Conservation (phyloP, 768 basidiomycete species). For the Lactifluus echinatus region DNA sequence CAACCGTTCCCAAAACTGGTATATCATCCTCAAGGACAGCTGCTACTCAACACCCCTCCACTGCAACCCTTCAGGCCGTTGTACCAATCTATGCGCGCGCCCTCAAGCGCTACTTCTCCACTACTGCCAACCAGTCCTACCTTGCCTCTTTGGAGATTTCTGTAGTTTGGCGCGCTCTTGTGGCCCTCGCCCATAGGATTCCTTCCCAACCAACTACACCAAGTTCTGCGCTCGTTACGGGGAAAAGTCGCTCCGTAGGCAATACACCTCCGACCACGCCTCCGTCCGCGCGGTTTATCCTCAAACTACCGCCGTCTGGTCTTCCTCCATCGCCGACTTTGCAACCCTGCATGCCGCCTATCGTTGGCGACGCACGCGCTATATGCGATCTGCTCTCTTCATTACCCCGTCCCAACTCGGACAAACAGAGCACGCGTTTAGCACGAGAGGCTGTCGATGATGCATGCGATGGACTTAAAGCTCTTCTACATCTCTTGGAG, state of each 20-base stretch:
- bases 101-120: constrained; percentile 46
- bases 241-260: constrained; percentile 27
- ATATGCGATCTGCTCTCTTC: constrained; percentile 51
- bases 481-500: constrained; percentile 51
- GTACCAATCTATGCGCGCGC: constrained; percentile 55
- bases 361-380: constrained; percentile 50
- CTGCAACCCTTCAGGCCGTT: constrained; percentile 46
- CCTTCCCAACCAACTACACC: constrained; percentile 34
- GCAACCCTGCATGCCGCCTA: constrained; percentile 30
- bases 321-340: constrained; percentile 50
- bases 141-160: constrained; percentile 68
- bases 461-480: constrained; percentile 56
- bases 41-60: constrained; percentile 45
- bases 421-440: constrained; percentile 39
- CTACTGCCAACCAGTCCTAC: constrained; percentile 45
- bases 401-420: constrained; percentile 53
- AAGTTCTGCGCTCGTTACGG: constrained; percentile 24
- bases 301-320: constrained; percentile 58
- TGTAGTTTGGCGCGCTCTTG: constrained; percentile 63
- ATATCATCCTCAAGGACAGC: neutral
- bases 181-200: constrained; percentile 56
- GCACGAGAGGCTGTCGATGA: constrained; percentile 80
- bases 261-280: constrained; percentile 49
- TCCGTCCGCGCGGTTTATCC: constrained; percentile 48
- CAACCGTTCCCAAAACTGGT: neutral